A percentile compares a stretch with the other conserved stretches of the same genome.
These are phyloP conservation scores for Stygiomarasmius scandens DNA, from an alignment of 1,284 basidiomycete species.

Conservation along the genomic window DNA sequence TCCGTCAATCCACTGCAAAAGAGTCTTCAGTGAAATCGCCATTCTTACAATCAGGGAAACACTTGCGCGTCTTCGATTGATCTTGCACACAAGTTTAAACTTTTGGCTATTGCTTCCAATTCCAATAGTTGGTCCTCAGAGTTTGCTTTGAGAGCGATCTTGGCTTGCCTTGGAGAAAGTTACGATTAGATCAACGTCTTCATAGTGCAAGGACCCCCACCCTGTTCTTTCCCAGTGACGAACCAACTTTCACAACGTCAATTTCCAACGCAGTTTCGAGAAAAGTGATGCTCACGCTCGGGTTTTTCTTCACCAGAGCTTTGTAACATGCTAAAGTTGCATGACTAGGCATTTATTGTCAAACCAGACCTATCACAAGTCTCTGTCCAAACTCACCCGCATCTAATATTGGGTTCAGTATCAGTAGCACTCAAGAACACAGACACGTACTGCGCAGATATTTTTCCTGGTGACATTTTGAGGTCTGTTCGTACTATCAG, in stretches of 20 bases:
- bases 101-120: constrained; percentile 76
- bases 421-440: constrained; percentile 5
- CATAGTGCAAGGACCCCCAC: constrained; percentile 33
- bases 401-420: constrained; percentile 35
- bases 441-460: constrained; percentile 66
- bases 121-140: constrained; percentile 78
- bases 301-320: constrained; percentile 72
- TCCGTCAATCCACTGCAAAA: constrained; percentile 78
- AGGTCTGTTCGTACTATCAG: constrained; percentile 61
- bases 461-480: constrained; percentile 67
- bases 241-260: constrained; percentile 64
- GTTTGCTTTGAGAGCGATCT: constrained; percentile 73
- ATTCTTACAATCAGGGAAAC: neutral
- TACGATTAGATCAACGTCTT: neutral
- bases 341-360: constrained; percentile 52
- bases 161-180: constrained; percentile 69
- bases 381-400: constrained; percentile 67
- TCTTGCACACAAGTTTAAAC: constrained; percentile 78
- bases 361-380: neutral
- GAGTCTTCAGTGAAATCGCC: constrained; percentile 6
- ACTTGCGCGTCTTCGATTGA: constrained; percentile 86
- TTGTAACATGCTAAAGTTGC: constrained; percentile 93
- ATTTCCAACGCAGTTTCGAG: too few relatives aligned
- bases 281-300: constrained; percentile 49
- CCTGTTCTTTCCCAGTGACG: constrained; percentile 72